These are phyloP conservation scores for Murraya paniculata DNA, from an alignment of 345 rosid genomes.

Conservation along the genomic window DNA sequence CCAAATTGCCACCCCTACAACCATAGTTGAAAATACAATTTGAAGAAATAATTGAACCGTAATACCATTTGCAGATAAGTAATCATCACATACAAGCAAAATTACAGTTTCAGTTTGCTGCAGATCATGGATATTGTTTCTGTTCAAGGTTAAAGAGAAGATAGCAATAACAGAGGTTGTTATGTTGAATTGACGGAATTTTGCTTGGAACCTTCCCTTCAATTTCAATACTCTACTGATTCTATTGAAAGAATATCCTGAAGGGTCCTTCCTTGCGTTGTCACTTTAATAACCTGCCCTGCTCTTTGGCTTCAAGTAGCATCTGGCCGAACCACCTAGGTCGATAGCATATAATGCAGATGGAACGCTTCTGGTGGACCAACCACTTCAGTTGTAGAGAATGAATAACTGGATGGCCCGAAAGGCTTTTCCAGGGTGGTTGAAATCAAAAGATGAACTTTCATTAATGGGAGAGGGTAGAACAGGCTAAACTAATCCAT, in stretches of 20 bases:
- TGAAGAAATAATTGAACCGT: not conserved
- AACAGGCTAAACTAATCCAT: not conserved
- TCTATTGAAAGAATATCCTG: not conserved
- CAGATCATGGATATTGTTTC: not conserved
- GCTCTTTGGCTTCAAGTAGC: not conserved
- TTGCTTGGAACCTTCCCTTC: not conserved
- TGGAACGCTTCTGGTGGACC: not conserved
- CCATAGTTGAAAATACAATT: not conserved
- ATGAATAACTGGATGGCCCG: not conserved
- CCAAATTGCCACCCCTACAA: too few relatives aligned
- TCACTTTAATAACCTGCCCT: not conserved
- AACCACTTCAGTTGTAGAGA: not conserved
- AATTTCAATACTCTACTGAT: not conserved
- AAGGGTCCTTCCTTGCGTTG: not conserved
- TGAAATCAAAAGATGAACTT: not conserved
- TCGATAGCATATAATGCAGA: not conserved
- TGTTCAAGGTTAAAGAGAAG: not conserved
- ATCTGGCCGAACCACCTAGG: not conserved
- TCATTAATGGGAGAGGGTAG: not conserved
- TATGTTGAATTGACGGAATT: not conserved
- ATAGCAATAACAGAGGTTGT: not conserved
- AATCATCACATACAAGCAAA: not conserved
- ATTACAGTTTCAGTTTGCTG: not conserved
- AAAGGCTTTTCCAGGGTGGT: not conserved
- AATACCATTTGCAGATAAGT: not conserved